Base-by-base conservation (phyloP, 2,329 filamentous ascomycete genomes). In the Apiospora aurea region DNA sequence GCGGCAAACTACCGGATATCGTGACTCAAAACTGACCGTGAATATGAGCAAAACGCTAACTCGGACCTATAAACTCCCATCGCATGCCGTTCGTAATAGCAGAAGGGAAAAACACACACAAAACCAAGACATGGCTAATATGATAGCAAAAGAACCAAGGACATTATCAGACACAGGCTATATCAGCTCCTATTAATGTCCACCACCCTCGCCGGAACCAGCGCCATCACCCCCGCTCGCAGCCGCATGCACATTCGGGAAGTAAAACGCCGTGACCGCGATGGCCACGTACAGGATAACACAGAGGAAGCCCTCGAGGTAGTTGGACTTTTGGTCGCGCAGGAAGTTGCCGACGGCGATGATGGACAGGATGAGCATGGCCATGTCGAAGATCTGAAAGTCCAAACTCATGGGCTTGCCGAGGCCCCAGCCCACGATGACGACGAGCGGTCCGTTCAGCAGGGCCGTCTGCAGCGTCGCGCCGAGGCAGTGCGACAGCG, bases 401-500 rank as follows among this genome's bases (percentile, higher is more conserved):
- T 94, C 92, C 70, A 97, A 86, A 74, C 93, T 91, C 89, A 98
- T 94, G 7, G 85, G 78, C 76, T 90, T 90, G 72, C 83, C 82
- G 47, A 95, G 82, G 29, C 93, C 92, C 95, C 95, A 98, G 64
- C 92, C 94, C 68, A 97, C 92, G 49, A 97, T 87, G 46, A 97
- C 90, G 10, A 94, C 91, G 4, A 97, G 87, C 0, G 95, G 95
- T 0, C 92, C 94, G 80, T 97, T 97, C 79, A 97, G 90, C 44
- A 97, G 88, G 0, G 95, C 94, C 0, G 95, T 98, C 82, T 97
- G 95, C 72, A 97, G 92, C 0, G 93, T 96, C 2, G 94, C 92
- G 67, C 94, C 94, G 57, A 97, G 90, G 70, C 96, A 93, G 80
- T 97, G 94, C 64, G 93, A 93, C 38, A 96, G 87, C 0, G 94